Evolutionary conservation across 495 filamentous ascomycete genomes (phyloP).

Genomic region (Lentithecium fluviatile): DNA sequence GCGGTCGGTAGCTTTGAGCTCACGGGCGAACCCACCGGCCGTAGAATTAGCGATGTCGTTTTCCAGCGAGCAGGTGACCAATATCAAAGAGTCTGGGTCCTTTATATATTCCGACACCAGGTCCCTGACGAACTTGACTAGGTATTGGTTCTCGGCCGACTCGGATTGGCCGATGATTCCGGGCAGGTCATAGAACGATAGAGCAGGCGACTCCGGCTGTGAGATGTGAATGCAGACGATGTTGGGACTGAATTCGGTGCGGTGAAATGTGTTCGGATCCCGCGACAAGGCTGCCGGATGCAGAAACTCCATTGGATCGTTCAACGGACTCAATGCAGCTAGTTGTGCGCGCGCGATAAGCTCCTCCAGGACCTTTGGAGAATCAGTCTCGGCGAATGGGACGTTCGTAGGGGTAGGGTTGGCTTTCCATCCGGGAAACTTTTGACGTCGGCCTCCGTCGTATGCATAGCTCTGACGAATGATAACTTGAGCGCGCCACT

Average conservation of each 20-base stretch:
- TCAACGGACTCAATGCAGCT: conserved; percentile 64
- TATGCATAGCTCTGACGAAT: conserved; percentile 56
- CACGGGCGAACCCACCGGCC: conserved; percentile 61
- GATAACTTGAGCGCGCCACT: conserved; percentile 63
- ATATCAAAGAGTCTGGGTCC: conserved; percentile 63
- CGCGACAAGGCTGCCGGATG: conserved; percentile 17
- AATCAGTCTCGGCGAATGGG: conserved; percentile 45
- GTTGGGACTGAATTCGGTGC: conserved; percentile 75
- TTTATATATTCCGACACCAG: conserved; percentile 66
- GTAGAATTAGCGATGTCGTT: conserved; percentile 68
- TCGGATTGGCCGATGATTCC: conserved; percentile 70
- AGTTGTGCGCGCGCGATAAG: conserved; percentile 68
- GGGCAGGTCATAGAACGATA: conserved; percentile 79
- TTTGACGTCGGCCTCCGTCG: conserved; percentile 27
- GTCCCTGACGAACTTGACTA: conserved; percentile 66
- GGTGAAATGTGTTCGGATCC: conserved; percentile 13
- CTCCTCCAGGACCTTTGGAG: conserved; percentile 55
- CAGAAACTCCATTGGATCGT: conserved; percentile 48
- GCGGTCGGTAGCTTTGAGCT: conserved; percentile 56
- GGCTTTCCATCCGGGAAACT: conserved; percentile 45
- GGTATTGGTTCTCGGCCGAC: conserved; percentile 58
- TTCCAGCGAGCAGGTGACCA: conserved; percentile 74
- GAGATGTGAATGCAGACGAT: conserved; percentile 71
- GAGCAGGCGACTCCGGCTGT: conserved; percentile 62
- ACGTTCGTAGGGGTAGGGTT: conserved; percentile 44